Percentiles rank a stretch among this genome's conserved stretches.
Evolutionary conservation across 2,329 filamentous ascomycete species (phyloP).

Genomic region (Fusarium begoniae): DNA sequence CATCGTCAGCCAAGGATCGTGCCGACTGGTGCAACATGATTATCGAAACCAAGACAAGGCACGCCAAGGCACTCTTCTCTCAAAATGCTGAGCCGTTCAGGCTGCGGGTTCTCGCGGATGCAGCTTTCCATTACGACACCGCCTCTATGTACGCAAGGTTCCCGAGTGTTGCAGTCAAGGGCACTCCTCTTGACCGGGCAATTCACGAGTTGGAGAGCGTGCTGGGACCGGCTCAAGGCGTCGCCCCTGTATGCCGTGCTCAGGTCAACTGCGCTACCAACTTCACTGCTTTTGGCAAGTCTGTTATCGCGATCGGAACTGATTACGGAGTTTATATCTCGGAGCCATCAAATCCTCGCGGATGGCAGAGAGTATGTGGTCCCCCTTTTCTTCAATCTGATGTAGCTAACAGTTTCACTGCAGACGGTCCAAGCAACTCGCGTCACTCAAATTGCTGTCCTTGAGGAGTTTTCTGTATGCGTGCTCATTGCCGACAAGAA

Average conservation of each 20-base stretch:
- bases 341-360: constrained; percentile 86
- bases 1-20: constrained; percentile 76
- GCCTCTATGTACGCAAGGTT: constrained; percentile 67
- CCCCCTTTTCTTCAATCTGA: background rate
- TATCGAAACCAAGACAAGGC: constrained; percentile 91
- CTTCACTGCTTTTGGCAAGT: constrained; percentile 84
- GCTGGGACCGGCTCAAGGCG: constrained; percentile 75
- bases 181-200: constrained; percentile 90
- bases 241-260: constrained; percentile 82
- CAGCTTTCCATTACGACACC: constrained; percentile 84
- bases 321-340: constrained; percentile 94
- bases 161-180: constrained; percentile 78
- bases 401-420: constrained; percentile 26
- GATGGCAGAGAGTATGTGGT: constrained; percentile 82
- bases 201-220: constrained; percentile 87
- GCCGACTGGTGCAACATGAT: constrained; percentile 94
- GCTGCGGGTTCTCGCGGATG: constrained; percentile 89
- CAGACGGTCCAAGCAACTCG: constrained; percentile 79
- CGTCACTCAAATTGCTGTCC: constrained; percentile 91
- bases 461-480: constrained; percentile 95
- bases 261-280: constrained; percentile 92
- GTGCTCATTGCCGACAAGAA: constrained; percentile 91
- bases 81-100: constrained; percentile 98
- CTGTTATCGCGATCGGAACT: constrained; percentile 92
- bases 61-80: constrained; percentile 86